Conservation (phyloP, 208 protist species). For the Strigomonas culicis region DNA sequence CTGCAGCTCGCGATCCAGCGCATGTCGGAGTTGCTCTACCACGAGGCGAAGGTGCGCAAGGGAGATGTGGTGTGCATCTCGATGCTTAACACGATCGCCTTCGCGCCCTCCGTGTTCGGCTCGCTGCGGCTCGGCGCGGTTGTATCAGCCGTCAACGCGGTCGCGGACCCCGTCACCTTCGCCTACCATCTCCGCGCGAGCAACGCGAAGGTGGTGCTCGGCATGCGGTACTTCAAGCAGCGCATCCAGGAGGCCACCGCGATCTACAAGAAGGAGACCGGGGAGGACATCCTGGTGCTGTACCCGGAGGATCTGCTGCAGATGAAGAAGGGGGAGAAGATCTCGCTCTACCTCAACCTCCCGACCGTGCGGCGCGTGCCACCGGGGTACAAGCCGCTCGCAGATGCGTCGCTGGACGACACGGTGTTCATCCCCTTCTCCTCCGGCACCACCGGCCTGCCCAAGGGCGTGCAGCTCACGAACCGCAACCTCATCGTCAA, state of each 20-base stretch:
- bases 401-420: slow-evolving; percentile 12
- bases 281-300: not conserved
- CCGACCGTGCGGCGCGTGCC: slow-evolving; percentile 11
- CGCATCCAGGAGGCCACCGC: slow-evolving; percentile 17
- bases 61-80: slow-evolving; percentile 5
- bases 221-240: slow-evolving; percentile 1
- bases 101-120: slow-evolving; percentile 19
- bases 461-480: slow-evolving; percentile 63
- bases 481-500: slow-evolving; percentile 20
- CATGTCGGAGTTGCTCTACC: slow-evolving; percentile 27
- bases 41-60: slow-evolving; percentile 15
- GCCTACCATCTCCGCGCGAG: slow-evolving; percentile 15
- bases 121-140: slow-evolving; percentile 27
- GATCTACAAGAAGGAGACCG: not conserved
- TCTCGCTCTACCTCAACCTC: slow-evolving; percentile 43
- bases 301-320: not conserved
- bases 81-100: slow-evolving; percentile 12
- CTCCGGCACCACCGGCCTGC: slow-evolving; percentile 22
- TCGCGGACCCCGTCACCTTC: slow-evolving; percentile 15
- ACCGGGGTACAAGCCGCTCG: slow-evolving; percentile 6
- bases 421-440: slow-evolving; percentile 25
- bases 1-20: slow-evolving; percentile 21
- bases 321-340: slow-evolving; percentile 56
- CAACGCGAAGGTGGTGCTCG: slow-evolving; percentile 23
- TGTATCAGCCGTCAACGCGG: slow-evolving; percentile 25